Percentiles rank a stretch among this genome's conserved stretches.
Evolutionary conservation across 192 early-diverging fungal genomes (phyloP).

Genomic region (Linnemannia elongata): DNA sequence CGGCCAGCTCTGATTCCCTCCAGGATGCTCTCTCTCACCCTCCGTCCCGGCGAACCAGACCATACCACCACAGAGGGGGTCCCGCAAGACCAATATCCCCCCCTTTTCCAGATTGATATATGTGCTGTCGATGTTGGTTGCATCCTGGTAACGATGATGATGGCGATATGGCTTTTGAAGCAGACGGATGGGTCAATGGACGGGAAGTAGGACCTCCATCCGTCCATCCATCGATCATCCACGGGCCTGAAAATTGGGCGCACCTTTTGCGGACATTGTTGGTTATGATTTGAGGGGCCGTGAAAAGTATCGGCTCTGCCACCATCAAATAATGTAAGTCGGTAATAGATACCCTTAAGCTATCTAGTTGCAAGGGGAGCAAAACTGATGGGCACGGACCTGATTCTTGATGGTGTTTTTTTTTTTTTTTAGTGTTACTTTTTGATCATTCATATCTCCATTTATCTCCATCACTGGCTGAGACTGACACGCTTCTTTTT

Average conservation of each 20-base stretch:
- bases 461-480: no score
- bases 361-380: neutral
- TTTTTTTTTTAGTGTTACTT: no score
- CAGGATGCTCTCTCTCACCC: no score
- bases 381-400: neutral
- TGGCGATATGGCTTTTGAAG: neutral
- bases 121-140: neutral
- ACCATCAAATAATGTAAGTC: neutral
- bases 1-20: no score
- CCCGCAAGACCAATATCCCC: neutral
- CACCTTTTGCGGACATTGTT: slow-evolving; percentile 12
- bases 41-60: no score
- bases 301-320: neutral
- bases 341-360: neutral
- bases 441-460: no score
- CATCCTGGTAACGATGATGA: neutral
- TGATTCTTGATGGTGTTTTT: no score
- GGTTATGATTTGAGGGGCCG: slow-evolving; percentile 3
- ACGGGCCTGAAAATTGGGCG: neutral
- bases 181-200: neutral
- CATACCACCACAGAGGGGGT: no score
- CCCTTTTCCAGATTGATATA: neutral
- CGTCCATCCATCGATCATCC: neutral
- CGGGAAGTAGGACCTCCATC: neutral
- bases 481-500: no score